These are phyloP conservation scores for Penicillium vulpinum DNA, from an alignment of 2,329 filamentous ascomycete species.

Conservation along the genomic window DNA sequence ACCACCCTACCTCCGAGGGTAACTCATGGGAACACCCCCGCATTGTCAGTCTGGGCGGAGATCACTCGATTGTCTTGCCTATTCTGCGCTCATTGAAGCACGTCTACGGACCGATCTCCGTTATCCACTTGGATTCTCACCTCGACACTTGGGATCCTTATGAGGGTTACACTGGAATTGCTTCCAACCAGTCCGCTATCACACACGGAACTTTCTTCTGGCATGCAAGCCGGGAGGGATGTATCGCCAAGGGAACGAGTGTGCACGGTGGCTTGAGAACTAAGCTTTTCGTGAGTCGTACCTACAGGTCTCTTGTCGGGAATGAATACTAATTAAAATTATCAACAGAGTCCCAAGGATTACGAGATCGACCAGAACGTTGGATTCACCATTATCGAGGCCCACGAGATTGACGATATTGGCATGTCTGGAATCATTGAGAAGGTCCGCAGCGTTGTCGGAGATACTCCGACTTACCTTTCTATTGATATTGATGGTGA, in stretches of 20 bases:
- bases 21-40: conserved; percentile 18
- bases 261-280: conserved; percentile 28
- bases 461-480: conserved; percentile 30
- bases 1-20: conserved; percentile 13
- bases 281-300: conserved; percentile 19
- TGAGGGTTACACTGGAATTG: conserved; percentile 25
- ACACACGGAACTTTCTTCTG: conserved; percentile 32
- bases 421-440: conserved; percentile 24
- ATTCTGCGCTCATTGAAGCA: conserved; percentile 27
- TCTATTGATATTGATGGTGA: conserved; percentile 36
- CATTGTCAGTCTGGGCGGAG: conserved; percentile 26
- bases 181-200: conserved; percentile 23
- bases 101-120: conserved; percentile 24
- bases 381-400: conserved; percentile 27
- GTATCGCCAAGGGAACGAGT: conserved; percentile 25
- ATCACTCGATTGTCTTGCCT: conserved; percentile 28
- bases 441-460: conserved; percentile 18
- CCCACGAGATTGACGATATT: conserved; percentile 29
- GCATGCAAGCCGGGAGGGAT: conserved; percentile 27
- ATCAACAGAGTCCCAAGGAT: conserved; percentile 16
- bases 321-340: not conserved
- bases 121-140: conserved; percentile 34
- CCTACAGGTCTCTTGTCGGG: too few relatives aligned
- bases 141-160: conserved; percentile 31
- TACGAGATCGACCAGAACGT: conserved; percentile 27